Conservation (phyloP, 305 asterid species). For the Striga hermonthica region DNA sequence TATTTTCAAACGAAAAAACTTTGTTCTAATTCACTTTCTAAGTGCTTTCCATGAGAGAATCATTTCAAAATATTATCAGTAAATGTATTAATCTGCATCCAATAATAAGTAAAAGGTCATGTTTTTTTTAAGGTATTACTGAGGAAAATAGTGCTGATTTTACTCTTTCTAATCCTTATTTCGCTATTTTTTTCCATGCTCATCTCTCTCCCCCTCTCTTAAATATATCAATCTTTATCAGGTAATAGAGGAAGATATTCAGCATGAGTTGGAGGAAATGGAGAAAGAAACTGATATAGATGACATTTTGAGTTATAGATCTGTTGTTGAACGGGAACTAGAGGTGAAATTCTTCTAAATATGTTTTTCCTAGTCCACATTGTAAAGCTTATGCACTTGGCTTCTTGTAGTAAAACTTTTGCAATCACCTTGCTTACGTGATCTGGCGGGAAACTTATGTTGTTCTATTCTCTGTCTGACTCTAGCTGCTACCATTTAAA, state of each 20-base stretch:
- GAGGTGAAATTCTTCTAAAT: constrained; percentile 47
- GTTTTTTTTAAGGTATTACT: constrained; percentile 14
- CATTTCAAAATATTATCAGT: background rate
- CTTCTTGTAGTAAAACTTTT: constrained; percentile 11
- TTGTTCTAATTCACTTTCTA: too few relatives aligned
- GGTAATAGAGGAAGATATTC: constrained; percentile 65
- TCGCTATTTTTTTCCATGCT: constrained; percentile 17
- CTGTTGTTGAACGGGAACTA: constrained; percentile 78
- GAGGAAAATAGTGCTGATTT: constrained; percentile 11
- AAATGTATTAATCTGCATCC: background rate
- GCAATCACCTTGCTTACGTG: background rate
- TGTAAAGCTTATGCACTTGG: constrained; percentile 26
- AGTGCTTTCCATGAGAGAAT: too few relatives aligned
- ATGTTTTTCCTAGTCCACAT: constrained; percentile 17
- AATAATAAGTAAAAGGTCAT: background rate
- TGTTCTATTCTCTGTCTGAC: constrained; percentile 17
- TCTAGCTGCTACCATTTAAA: constrained; percentile 24
- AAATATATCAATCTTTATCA: constrained; percentile 35
- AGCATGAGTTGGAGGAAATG: constrained; percentile 73
- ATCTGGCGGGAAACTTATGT: constrained; percentile 17
- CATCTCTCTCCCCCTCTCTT: constrained; percentile 21
- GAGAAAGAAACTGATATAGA: constrained; percentile 84
- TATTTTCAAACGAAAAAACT: too few relatives aligned
- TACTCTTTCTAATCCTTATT: constrained; percentile 27
- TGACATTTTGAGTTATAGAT: constrained; percentile 82